Base-by-base conservation (phyloP, 768 basidiomycete species). In the Floccularia luteovirens region DNA sequence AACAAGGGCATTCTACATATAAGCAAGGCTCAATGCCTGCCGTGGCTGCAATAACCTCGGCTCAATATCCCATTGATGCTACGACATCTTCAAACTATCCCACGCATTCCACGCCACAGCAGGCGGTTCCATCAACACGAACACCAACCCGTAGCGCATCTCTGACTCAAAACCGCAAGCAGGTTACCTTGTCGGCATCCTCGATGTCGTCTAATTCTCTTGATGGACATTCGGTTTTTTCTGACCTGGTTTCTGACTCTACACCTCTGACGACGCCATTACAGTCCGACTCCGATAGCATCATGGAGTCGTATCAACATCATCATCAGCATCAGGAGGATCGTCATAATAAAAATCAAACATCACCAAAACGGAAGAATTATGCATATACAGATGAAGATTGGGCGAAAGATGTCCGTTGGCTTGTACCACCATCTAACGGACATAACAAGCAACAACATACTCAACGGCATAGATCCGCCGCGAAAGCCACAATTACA, bases 331-430 rank as follows among this genome's bases (percentile, higher is more conserved):
- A n/a, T n/a, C n/a, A n/a, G n/a, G n/a, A n/a, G n/a, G n/a, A n/a
- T n/a, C n/a, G n/a, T n/a, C n/a, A n/a, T n/a, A n/a, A n/a, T n/a
- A n/a, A n/a, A n/a, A n/a, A n/a, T n/a, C 49, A 47, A 7, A 41
- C 41, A 17, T 51, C 45, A 25, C 43, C 37, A 16, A 56, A 38
- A 25, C 43, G 38, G 46, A 44, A 39, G 45, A 33, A 48, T 55
- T 46, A 55, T 39, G 60, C 62, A 13, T 67, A 68, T 52, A 70
- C 69, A 3, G 72, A 76, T 49, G 68, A 77, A 38, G 74, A 81
- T 47, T 85, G 80, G 83, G 72, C 77, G 10, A 74, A 70, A 45
- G 82, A 85, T 36, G 73, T 82, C 13, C 69, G 77, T 24, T 82
- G 77, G 77, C 73, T 86, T 22, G 70, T 37, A 54, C 58, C 24